Percentiles rank a stretch among this genome's conserved stretches.
Conservation (phyloP, 371 early-diverging fungal species). For the Mortierella sp. region DNA sequence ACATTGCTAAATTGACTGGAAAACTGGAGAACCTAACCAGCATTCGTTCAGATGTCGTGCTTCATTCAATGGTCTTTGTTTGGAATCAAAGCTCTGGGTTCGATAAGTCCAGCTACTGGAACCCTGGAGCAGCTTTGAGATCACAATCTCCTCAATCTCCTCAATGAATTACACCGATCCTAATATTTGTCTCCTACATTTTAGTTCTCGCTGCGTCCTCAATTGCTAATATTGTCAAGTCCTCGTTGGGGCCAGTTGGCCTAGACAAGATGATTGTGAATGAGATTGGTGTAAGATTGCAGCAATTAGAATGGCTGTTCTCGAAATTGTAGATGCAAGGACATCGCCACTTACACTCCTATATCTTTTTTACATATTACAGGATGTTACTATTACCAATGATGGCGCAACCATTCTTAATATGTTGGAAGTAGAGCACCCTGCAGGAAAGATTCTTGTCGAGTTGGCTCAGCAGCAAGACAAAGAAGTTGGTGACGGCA, state of each 20-base stretch:
- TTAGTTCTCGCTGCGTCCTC: slow-evolving; percentile 80
- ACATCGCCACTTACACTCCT: neutral
- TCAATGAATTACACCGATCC: neutral
- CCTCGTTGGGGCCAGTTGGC: slow-evolving; percentile 99
- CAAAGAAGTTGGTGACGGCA: slow-evolving; percentile 99
- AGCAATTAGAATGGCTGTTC: neutral
- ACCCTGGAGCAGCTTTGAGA: slow-evolving; percentile 6
- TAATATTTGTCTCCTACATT: neutral
- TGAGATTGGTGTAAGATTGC: slow-evolving; percentile 94
- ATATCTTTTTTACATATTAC: neutral
- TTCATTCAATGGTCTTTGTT: neutral
- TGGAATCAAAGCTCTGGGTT: neutral
- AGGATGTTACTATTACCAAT: slow-evolving; percentile 99
- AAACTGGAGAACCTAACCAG: neutral
- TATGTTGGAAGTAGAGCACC: slow-evolving; percentile 98
- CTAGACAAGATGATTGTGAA: slow-evolving; percentile 99
- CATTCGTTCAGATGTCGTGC: neutral
- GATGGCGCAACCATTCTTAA: slow-evolving; percentile 99
- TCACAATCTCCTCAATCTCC: neutral
- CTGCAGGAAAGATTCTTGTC: slow-evolving; percentile 97
- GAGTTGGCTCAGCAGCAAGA: slow-evolving; percentile 99
- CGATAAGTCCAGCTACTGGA: neutral
- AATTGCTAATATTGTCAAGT: slow-evolving; percentile 98
- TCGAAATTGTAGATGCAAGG: neutral
- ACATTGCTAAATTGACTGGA: neutral